Conservation (phyloP, 345 rosid genomes). For the Eucalyptus dawsonii region DNA sequence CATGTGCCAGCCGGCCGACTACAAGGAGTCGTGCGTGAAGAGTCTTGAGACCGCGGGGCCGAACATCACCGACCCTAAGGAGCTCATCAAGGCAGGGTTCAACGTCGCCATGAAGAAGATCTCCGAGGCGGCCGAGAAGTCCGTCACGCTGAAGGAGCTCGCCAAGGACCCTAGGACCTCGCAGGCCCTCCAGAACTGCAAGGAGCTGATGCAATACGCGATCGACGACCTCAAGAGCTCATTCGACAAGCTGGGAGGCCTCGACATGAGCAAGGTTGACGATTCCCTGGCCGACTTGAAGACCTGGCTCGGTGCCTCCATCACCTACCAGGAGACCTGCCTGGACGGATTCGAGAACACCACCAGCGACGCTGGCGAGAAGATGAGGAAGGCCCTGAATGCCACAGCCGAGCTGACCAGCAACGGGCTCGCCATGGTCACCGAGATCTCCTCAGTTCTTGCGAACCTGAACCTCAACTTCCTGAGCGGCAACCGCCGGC, state of each 20-base stretch:
- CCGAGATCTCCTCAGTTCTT: slow-evolving; percentile 1
- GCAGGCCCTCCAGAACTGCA: slow-evolving; percentile 17
- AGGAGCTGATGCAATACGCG: slow-evolving; percentile 20
- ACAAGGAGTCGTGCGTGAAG: slow-evolving; percentile 11
- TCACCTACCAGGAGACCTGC: slow-evolving; percentile 33
- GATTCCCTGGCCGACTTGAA: slow-evolving; percentile 4
- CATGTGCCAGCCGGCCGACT: slow-evolving; percentile 24
- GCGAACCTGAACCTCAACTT: not conserved
- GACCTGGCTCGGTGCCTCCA: slow-evolving; percentile 26
- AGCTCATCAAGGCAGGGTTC: slow-evolving; percentile 19
- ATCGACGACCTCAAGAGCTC: slow-evolving; percentile 7
- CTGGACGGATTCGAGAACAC: slow-evolving; percentile 23
- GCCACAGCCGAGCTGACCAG: slow-evolving; percentile 12
- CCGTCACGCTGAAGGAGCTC: slow-evolving; percentile 3
- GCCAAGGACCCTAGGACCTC: slow-evolving; percentile 17
- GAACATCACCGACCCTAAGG: slow-evolving; percentile 21
- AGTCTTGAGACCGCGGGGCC: slow-evolving; percentile 6
- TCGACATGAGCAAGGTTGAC: slow-evolving; percentile 13
- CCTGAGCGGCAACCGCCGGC: not conserved
- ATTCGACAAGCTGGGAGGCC: not conserved
- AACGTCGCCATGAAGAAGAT: slow-evolving; percentile 6
- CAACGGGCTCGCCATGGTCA: slow-evolving; percentile 24
- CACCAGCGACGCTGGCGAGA: slow-evolving; percentile 8
- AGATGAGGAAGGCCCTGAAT: slow-evolving; percentile 13
- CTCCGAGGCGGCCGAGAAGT: slow-evolving; percentile 5